phyloP scores from a whole-genome alignment of 2,329 filamentous ascomycete species.

The Elsinoe fawcettii region DNA sequence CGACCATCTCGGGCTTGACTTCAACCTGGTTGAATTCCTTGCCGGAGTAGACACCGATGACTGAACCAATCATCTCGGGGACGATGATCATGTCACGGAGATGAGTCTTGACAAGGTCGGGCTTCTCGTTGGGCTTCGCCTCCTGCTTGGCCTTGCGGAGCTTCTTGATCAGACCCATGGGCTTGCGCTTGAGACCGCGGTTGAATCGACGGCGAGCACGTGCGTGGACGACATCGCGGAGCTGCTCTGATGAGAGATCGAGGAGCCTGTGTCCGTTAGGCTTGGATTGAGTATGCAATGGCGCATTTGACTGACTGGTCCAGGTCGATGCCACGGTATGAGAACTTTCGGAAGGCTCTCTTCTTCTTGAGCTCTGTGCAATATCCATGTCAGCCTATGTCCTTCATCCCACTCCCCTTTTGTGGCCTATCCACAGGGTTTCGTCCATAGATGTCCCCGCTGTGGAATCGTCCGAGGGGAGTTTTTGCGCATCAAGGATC shows the following conservation, averaged over 20 bases:
- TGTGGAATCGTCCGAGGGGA: constrained; percentile 20
- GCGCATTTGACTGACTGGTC: constrained; percentile 69
- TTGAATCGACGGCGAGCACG: constrained; percentile 98
- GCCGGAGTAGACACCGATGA: constrained; percentile 98
- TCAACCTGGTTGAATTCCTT: constrained; percentile 99
- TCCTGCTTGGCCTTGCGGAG: constrained; percentile 99
- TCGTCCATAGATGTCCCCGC: constrained; percentile 26
- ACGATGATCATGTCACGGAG: constrained; percentile 99
- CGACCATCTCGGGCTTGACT: constrained; percentile 99
- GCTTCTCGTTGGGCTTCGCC: constrained; percentile 99
- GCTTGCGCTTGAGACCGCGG: constrained; percentile 99
- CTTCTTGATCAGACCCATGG: constrained; percentile 99
- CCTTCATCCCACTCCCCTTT: constrained; percentile 34
- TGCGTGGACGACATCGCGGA: constrained; percentile 98
- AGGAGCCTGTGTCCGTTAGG: constrained; percentile 63
- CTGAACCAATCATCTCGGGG: constrained; percentile 98
- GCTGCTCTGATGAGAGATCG: constrained; percentile 95
- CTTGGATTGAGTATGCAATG: neutral
- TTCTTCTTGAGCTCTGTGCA: constrained; percentile 90
- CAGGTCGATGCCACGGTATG: constrained; percentile 98
- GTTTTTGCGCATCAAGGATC: constrained; percentile 14
- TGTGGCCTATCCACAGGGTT: constrained; percentile 37
- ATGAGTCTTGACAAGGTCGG: constrained; percentile 97
- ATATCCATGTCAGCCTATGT: constrained; percentile 29
- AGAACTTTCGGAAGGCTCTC: constrained; percentile 99